Percentiles rank a stretch among this genome's conserved stretches.
These are phyloP conservation scores for Eruca vesicaria DNA, from an alignment of 441 rosid genomes.

Conservation along the genomic window DNA sequence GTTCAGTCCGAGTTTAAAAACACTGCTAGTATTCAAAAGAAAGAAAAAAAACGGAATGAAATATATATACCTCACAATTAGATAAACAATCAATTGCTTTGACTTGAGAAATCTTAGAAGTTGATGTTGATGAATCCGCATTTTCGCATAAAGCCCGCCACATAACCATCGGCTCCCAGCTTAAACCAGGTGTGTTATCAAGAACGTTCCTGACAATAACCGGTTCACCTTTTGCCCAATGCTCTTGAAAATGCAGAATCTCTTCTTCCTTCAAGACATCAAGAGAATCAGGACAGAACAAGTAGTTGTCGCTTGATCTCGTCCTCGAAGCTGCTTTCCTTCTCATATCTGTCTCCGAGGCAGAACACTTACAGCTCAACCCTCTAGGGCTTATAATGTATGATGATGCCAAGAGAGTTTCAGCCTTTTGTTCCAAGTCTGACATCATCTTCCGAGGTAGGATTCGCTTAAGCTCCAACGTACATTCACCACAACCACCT, in stretches of 20 bases:
- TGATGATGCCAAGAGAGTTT: slow-evolving; percentile 28
- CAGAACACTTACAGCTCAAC: slow-evolving; percentile 14
- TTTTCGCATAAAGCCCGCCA: slow-evolving; percentile 80
- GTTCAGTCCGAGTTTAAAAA: too few relatives aligned
- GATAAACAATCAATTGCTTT: slow-evolving; percentile 81
- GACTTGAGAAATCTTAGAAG: slow-evolving; percentile 60
- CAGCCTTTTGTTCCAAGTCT: slow-evolving; percentile 42
- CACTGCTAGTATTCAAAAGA: too few relatives aligned
- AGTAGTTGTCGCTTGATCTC: slow-evolving; percentile 52
- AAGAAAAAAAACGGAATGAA: too few relatives aligned
- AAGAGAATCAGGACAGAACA: slow-evolving; percentile 52
- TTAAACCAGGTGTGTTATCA: slow-evolving; percentile 51
- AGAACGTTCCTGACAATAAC: slow-evolving; percentile 62
- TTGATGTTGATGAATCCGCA: slow-evolving; percentile 33
- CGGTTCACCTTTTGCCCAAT: slow-evolving; percentile 81
- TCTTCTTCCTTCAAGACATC: slow-evolving; percentile 39
- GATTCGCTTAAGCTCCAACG: slow-evolving; percentile 66
- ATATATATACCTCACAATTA: slow-evolving; percentile 54
- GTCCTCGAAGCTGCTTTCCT: slow-evolving; percentile 56
- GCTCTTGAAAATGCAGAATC: slow-evolving; percentile 54
- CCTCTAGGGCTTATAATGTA: slow-evolving; percentile 8
- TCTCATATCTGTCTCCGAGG: slow-evolving; percentile 21
- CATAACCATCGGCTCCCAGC: slow-evolving; percentile 98
- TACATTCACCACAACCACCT: slow-evolving; percentile 73
- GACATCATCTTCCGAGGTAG: slow-evolving; percentile 52